These are phyloP conservation scores for Cornus suecica DNA, from an alignment of 148 eudicot genomes.

Conservation along the genomic window DNA sequence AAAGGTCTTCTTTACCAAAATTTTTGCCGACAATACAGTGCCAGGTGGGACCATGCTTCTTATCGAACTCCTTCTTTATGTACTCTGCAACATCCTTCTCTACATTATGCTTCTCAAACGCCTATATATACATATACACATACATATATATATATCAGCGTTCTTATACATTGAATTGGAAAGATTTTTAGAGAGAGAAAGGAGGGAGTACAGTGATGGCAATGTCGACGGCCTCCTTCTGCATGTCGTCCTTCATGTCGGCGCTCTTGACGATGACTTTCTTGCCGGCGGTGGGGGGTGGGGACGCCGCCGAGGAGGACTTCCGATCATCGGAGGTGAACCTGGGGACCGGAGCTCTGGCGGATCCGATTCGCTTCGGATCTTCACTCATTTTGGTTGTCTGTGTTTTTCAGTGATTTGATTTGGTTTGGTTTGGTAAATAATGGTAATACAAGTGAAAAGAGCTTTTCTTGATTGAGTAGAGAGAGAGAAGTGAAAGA, in stretches of 20 bases:
- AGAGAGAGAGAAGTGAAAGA: not conserved
- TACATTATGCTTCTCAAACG: slow-evolving; percentile 77
- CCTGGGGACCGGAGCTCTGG: slow-evolving; percentile 10
- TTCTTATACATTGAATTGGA: not conserved
- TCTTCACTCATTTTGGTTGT: slow-evolving; percentile 13
- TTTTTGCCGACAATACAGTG: slow-evolving; percentile 99
- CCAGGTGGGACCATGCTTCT: slow-evolving; percentile 92
- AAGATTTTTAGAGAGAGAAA: not conserved
- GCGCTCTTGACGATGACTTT: slow-evolving; percentile 77
- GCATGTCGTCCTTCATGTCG: slow-evolving; percentile 80
- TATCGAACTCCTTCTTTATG: slow-evolving; percentile 93
- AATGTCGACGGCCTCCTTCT: slow-evolving; percentile 78
- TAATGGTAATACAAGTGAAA: not conserved
- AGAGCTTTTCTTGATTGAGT: not conserved
- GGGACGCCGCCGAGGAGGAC: slow-evolving; percentile 30
- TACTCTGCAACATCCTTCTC: slow-evolving; percentile 98
- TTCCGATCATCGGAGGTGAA: slow-evolving; percentile 49
- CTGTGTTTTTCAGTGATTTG: not conserved
- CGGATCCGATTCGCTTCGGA: slow-evolving; percentile 14
- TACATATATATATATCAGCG: not conserved
- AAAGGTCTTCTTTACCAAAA: slow-evolving; percentile 74
- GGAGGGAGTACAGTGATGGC: slow-evolving; percentile 54
- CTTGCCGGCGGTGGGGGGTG: slow-evolving; percentile 38
- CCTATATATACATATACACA: slow-evolving; percentile 29
- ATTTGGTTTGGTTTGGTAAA: not conserved